These are phyloP conservation scores for Hypsizygus marmoreus DNA, from an alignment of 768 basidiomycete genomes.

Conservation along the genomic window DNA sequence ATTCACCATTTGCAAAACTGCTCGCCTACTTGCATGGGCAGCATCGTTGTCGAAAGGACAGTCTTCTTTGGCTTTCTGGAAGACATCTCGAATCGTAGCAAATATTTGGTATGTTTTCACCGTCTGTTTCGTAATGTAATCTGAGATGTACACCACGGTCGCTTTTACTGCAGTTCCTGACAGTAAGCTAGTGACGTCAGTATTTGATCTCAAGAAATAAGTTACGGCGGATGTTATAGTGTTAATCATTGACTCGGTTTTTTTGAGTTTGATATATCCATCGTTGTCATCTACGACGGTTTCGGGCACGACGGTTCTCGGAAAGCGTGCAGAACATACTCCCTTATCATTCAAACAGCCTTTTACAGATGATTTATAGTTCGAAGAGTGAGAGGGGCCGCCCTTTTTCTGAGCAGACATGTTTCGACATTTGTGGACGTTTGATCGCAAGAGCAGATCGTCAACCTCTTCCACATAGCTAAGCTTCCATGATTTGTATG, in stretches of 20 bases:
- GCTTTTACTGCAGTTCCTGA: conserved; percentile 37
- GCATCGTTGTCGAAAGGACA: not conserved
- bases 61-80: conserved; percentile 22
- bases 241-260: conserved; percentile 34
- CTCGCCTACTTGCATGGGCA: not conserved
- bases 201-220: conserved; percentile 35
- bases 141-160: conserved; percentile 24
- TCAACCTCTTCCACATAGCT: too few species aligned
- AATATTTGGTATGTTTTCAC: conserved; percentile 36
- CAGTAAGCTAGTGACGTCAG: conserved; percentile 30
- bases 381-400: too few species aligned
- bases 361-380: conserved; percentile 15
- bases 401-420: not conserved
- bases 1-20: too few species aligned
- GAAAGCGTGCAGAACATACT: conserved; percentile 31
- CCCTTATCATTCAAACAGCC: conserved; percentile 15
- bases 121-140: conserved; percentile 37
- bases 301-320: conserved; percentile 11
- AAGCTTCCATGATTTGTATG: too few species aligned
- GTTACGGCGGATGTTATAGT: conserved; percentile 29
- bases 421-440: too few species aligned
- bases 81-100: conserved; percentile 24
- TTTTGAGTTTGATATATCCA: conserved; percentile 25
- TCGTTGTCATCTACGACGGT: conserved; percentile 20
- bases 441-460: too few species aligned